Base-by-base conservation (phyloP, 495 filamentous ascomycete species). In the Aspergillus avenaceus region DNA sequence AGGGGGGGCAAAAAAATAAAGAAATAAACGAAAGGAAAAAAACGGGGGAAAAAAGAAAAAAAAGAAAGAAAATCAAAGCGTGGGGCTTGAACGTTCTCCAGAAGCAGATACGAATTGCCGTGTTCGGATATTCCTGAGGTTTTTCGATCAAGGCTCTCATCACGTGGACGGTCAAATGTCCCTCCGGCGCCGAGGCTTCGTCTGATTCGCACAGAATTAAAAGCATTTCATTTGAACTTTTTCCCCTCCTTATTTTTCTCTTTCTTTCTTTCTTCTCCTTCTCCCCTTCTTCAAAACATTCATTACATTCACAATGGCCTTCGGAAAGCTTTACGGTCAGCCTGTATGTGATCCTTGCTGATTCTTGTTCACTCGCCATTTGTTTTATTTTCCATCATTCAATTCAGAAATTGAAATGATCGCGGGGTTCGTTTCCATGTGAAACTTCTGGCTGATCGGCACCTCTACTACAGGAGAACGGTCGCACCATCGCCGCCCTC, bases 321-420 rank as follows among this genome's bases (percentile, higher is more conserved):
- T 97, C 81, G 93, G 93, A 78, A 97, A 96, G 82, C 80, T 98
- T 63, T 97, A 93, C 79, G 86, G 84, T 69, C 83, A 81, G 69
- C 64, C 79, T 71, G 93, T 96, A 84, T 70, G 90, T 73, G 47
- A 19, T 58, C 22, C 24, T 52, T 54, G 48, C 46, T 52, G 34
- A 24, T 53, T n/a, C 37, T 41, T 42, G 43, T 26, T 8, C 21
- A 21, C 46, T 23, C 28, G n/a, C n/a, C n/a, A n/a, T n/a, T n/a
- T n/a, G n/a, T n/a, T n/a, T n/a, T n/a, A n/a, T n/a, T n/a, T n/a
- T n/a, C n/a, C n/a, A n/a, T n/a, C n/a, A n/a, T n/a, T n/a, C n/a
- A n/a, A n/a, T n/a, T n/a, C n/a, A n/a, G n/a, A n/a, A n/a, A n/a
- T n/a, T n/a, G n/a, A n/a, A n/a, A n/a, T n/a, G n/a, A n/a, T n/a